Base-by-base conservation (phyloP, 371 early-diverging fungal genomes). In the Nematocida ausubeli region DNA sequence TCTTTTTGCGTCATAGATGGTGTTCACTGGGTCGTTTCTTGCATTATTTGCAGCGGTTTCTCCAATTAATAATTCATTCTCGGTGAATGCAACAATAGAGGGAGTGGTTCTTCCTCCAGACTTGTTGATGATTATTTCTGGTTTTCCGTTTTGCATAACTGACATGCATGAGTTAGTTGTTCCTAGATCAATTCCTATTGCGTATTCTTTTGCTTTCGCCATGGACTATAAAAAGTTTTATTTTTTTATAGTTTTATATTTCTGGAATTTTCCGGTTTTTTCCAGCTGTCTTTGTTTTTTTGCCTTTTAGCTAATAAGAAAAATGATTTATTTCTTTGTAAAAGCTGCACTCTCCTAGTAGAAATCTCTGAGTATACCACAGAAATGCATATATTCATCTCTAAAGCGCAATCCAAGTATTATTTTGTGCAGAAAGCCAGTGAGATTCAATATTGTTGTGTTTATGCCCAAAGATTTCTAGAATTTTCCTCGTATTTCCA, bases 111-210 rank as follows among this genome's bases (percentile, higher is more conserved):
- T 89, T 89, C 92, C 91, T 85, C 94, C 96, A 88, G 94, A 93
- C 87, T 91, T 92, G 89, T 95, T 94, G 87, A 95, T 92, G 16
- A 88, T 83, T 50, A 87, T 82, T 55, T 81, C 75, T 32, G 84
- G 57, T 26, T 82, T 92, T 86, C 93, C 95, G 88, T 93, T 92
- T 87, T 91, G 91, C 85, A 92, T 93, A 69, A 93, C 93, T 86
- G 92, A 95, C 83, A 96, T 94, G 88, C 96, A 96, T 16, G 94
- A 93, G 91, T 96, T 95, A 85, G 98, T 97, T 85, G 98, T 97
- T 87, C 99, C 98, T 87, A 98, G 89, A 90, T 97, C 88, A 52
- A 88, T 86, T 66, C 88, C 88, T 44, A 86, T 66, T 54, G 85
- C 82, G 62, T 68, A 70, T 70, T 80, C 72, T 80, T 69, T 69